Conservation (phyloP, 1,139 yeast species). For the Suhomyces atakaporum region DNA sequence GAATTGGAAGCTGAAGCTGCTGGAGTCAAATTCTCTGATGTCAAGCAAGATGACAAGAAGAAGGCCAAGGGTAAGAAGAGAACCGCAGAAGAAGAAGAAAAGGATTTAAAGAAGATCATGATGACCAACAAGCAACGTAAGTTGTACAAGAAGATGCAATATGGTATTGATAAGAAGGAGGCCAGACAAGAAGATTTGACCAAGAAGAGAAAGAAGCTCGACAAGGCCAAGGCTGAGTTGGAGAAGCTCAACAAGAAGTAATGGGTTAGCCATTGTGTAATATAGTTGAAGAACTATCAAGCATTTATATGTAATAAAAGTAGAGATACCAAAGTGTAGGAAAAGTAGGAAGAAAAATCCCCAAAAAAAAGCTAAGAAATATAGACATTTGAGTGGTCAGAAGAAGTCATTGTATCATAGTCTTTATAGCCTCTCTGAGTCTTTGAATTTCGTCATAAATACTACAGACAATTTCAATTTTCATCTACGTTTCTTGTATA, state of each 20-base stretch:
- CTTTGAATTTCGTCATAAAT: no score
- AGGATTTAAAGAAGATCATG: slow-evolving; percentile 90
- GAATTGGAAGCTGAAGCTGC: slow-evolving; percentile 91
- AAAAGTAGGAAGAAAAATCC: no score
- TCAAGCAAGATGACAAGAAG: slow-evolving; percentile 32
- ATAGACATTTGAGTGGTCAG: no score
- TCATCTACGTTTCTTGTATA: no score
- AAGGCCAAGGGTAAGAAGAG: slow-evolving; percentile 41
- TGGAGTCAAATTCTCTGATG: slow-evolving; percentile 76
- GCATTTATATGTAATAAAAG: not conserved
- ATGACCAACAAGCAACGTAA: slow-evolving; percentile 96
- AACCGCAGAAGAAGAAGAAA: slow-evolving; percentile 66
- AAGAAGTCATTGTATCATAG: no score
- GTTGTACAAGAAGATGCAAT: slow-evolving; percentile 92
- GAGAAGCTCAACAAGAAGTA: slow-evolving; percentile 36
- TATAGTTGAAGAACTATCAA: slow-evolving; percentile 2
- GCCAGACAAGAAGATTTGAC: slow-evolving; percentile 71
- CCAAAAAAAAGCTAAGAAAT: no score
- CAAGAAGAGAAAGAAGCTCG: slow-evolving; percentile 77
- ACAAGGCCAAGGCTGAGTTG: slow-evolving; percentile 63
- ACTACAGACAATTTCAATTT: no score
- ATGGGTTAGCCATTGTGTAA: not conserved
- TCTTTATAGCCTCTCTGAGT: no score
- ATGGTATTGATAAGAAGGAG: slow-evolving; percentile 85
- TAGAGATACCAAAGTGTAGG: no score